Conservation (phyloP, 495 filamentous ascomycete species). For the Letharia lupina region DNA sequence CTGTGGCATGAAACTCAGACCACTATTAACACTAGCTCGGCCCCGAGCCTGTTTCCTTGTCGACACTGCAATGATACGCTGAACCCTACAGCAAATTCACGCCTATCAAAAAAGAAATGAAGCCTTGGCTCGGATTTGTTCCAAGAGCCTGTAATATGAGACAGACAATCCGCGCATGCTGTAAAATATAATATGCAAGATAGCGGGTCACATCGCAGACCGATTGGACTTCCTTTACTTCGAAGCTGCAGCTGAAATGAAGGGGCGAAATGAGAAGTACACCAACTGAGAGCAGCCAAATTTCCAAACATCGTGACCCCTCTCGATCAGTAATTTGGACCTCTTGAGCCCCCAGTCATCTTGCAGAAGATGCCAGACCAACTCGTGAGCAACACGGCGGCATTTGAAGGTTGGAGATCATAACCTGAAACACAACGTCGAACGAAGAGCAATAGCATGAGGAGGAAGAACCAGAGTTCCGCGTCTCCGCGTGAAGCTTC, state of each 20-base stretch:
- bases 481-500: too few relatives aligned
- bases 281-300: conserved; percentile 16
- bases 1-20: neutral
- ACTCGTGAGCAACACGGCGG: neutral
- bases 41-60: neutral
- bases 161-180: neutral
- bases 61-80: neutral
- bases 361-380: neutral
- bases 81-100: neutral
- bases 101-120: neutral
- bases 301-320: conserved; percentile 19
- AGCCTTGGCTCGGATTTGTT: neutral
- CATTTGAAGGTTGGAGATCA: neutral
- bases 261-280: neutral
- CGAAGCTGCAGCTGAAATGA: neutral
- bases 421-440: neutral
- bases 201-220: neutral
- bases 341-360: neutral
- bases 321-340: neutral
- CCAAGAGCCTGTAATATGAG: neutral
- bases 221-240: neutral
- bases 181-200: neutral
- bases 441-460: neutral
- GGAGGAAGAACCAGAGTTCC: too few relatives aligned
- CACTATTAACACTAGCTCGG: neutral